Evolutionary conservation across 306 rosid species (phyloP).

Genomic region (Glycine tomentella): DNA sequence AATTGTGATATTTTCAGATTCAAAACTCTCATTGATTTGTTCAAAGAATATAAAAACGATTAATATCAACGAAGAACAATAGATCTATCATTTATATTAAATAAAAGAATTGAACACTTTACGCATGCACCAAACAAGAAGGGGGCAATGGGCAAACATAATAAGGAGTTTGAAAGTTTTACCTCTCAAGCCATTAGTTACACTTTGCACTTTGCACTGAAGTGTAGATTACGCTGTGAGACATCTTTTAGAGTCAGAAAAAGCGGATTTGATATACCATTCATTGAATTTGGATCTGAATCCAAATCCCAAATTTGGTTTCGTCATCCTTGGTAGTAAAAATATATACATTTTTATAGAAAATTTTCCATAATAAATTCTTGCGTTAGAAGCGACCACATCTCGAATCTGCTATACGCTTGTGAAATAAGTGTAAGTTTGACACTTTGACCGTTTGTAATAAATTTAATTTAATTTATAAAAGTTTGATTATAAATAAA

Average conservation of each 20-base stretch:
- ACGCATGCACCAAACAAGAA: neutral
- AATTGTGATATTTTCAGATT: conserved; percentile 1
- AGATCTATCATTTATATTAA: neutral
- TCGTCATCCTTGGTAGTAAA: neutral
- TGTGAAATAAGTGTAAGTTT: neutral
- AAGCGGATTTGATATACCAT: neutral
- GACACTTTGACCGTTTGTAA: neutral
- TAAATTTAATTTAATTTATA: no score
- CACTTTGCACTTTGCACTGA: neutral
- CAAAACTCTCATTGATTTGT: neutral
- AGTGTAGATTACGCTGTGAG: neutral
- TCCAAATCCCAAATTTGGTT: no score
- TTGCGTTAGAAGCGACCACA: neutral
- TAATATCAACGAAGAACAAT: neutral
- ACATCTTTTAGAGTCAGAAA: neutral
- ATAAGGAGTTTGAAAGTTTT: conserved; percentile 22
- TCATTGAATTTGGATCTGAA: neutral
- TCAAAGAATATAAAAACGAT: neutral
- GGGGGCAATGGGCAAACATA: conserved; percentile 1
- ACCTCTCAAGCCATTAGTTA: neutral
- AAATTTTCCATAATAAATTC: neutral
- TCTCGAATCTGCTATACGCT: neutral
- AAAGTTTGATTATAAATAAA: no score
- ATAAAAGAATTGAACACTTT: neutral
- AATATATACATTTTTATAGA: neutral